Base-by-base conservation (phyloP, 1,139 yeast species). In the Waltiozyma sp. region DNA sequence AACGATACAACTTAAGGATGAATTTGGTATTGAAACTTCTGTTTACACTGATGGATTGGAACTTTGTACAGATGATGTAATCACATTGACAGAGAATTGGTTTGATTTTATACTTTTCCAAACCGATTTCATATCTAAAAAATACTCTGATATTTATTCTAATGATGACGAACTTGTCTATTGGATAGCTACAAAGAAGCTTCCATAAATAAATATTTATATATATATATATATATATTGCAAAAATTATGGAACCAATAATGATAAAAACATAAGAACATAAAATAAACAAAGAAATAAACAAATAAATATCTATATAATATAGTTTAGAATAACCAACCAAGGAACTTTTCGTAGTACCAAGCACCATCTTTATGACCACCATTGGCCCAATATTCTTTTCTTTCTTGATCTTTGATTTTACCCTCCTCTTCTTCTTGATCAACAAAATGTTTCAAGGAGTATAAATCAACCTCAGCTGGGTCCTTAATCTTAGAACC, bases 391-490 rank as follows among this genome's bases (percentile, higher is more conserved):
- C 79, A 59, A 47, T 69, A 57, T 45, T 77, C 75, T 49, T 61
- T 57, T 47, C 59, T 62, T 50, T 63, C 69, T 14, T 54, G 65
- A 44, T 66, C 71, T 28, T 49, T 51, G 21, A 65, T 65, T 44
- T 69, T 70, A 51, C 65, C 80, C 49, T 66, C 69, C 51, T 69
- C 78, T 58, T 79, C 85, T 59, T 81, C 88, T 36, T 76, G 75
- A 57, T 81, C 89, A 53, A 81, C 69, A 40, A 75, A 75, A 49
- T 76, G 85, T 59, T 73, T 78, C 62, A 66, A 75, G 11, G 88
- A 76, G 49, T 63, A 65, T 59, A 82, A 65, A 59, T 82, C 89
- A 35, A 77, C 81, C 51, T 80, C 85, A 38, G 62, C 63, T 19
- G 85, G 71, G 40, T 57, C 62, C 47, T 77, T 68, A 43, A 69